phyloP scores from a whole-genome alignment of 352 stramenopile species.

The Proteromonas lacertae region DNA sequence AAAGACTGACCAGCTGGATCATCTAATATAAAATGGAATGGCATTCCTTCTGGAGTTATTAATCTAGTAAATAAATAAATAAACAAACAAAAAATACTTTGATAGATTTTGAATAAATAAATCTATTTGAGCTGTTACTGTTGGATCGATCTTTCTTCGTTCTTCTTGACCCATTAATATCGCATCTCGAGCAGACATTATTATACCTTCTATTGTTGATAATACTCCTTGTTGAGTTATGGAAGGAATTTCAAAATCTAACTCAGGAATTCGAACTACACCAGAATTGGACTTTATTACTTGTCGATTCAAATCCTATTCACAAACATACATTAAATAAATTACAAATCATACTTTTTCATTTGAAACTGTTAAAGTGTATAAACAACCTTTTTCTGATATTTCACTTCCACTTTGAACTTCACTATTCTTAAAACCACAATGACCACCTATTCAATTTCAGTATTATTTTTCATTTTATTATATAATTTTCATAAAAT shows the following conservation, averaged over 20 bases:
- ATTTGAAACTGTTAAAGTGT: neutral
- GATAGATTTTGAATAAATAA: too few species aligned
- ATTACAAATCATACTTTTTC: slow-evolving; percentile 12
- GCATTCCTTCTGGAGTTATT: too few species aligned
- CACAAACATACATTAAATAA: slow-evolving; percentile 15
- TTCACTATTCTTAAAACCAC: slow-evolving; percentile 29
- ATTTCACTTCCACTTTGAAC: slow-evolving; percentile 10
- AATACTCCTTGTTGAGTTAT: slow-evolving; percentile 35
- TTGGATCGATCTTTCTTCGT: slow-evolving; percentile 29
- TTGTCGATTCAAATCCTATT: slow-evolving; percentile 40
- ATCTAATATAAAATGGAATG: slow-evolving; percentile 37
- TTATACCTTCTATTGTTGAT: slow-evolving; percentile 36
- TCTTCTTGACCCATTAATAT: slow-evolving; percentile 30
- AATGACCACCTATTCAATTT: too few species aligned
- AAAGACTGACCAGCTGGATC: slow-evolving; percentile 51
- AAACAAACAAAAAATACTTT: too few species aligned
- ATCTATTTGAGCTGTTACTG: slow-evolving; percentile 24
- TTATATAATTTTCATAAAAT: too few species aligned
- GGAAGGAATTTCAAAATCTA: slow-evolving; percentile 54
- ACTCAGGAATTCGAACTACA: slow-evolving; percentile 22
- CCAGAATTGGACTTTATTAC: slow-evolving; percentile 49
- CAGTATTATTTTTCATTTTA: too few species aligned
- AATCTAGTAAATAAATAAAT: too few species aligned
- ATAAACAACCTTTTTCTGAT: slow-evolving; percentile 2
- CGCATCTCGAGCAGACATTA: slow-evolving; percentile 23